A percentile compares a stretch with the other conserved stretches of the same genome.
Conservation (phyloP, 805 yeast species). For the Schizosaccharomyces lindneri region DNA sequence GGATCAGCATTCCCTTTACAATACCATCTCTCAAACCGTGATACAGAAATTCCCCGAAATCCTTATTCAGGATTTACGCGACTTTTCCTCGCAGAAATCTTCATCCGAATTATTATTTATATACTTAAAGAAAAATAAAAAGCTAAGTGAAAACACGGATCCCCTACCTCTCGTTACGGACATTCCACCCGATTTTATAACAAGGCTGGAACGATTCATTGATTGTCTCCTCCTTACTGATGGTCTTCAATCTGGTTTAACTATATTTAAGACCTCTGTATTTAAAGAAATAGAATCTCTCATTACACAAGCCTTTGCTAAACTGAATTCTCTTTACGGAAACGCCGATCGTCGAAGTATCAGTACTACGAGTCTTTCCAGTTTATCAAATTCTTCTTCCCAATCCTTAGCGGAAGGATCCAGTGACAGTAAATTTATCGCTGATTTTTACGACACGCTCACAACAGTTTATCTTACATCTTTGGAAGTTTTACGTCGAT, state of each 20-base stretch:
- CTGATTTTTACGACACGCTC: not conserved
- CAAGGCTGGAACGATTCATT: not conserved
- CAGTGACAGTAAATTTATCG: not conserved
- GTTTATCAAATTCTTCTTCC: not conserved
- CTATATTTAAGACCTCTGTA: not conserved
- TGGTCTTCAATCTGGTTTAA: not conserved
- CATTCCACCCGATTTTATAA: not conserved
- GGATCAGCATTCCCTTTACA: not conserved
- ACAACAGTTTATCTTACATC: constrained; percentile 28
- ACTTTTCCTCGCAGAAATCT: not conserved
- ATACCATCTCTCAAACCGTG: not conserved
- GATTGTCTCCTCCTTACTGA: not conserved
- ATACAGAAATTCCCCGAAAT: not conserved
- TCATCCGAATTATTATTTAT: not conserved
- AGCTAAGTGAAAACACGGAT: not conserved
- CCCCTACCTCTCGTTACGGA: not conserved
- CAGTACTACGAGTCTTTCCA: not conserved
- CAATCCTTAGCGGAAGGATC: not conserved
- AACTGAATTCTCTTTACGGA: not conserved
- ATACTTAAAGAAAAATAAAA: not conserved
- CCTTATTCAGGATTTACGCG: not conserved
- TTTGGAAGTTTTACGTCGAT: constrained; percentile 47
- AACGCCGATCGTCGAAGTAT: not conserved
- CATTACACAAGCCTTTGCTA: constrained; percentile 9
- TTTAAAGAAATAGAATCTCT: constrained; percentile 26